Base-by-base conservation (phyloP, 192 early-diverging fungal genomes). In the Podila epigama region DNA sequence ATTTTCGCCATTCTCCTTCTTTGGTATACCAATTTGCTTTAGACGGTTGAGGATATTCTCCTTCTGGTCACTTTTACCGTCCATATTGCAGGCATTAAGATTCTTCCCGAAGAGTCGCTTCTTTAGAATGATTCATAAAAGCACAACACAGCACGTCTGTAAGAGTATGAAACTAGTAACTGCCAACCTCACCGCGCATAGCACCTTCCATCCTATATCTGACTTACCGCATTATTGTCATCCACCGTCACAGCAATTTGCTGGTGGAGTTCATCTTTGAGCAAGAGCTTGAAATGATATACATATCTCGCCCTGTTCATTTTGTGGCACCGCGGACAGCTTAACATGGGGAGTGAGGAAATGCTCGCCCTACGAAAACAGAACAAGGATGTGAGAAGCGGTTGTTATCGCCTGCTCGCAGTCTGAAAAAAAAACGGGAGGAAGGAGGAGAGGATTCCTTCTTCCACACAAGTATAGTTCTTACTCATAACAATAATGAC, bases 201-300 rank as follows among this genome's bases (percentile, higher is more conserved):
- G 1, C 41, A 44, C 15, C 18, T 6, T 6, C 3, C 20, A n/a
- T 5, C 18, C 41, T 18, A n/a, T n/a, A 44, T 25, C 16, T 0
- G 7, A 58, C 65, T 51, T 68, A 75, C 71, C 29, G 65, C 65
- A 25, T 41, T 22, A 0, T 66, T 53, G 34, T 67, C 35, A n/a
- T 68, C 65, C 18, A 75, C 59, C 25, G 60, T 18, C 10, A 66
- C 71, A 29, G 48, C 6, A 33, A 39, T 56, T 0, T 5, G 15
- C 60, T 75, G 65, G 1, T 51, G 22, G 12, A 75, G 22, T 15
- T 66, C 71, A 18, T 75, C 71, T 40, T 34, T 29, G 1, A 75
- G 22, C 10, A 31, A 28, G 33, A 75, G 51, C 42, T 55, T 57
- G 65, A 75, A 75, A 0, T 16, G 12, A 36, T 63, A 62, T 8